A percentile compares a stretch with the other conserved stretches of the same genome.
Evolutionary conservation across 441 rosid genomes (phyloP).

Genomic region (Euphorbia celastroides): DNA sequence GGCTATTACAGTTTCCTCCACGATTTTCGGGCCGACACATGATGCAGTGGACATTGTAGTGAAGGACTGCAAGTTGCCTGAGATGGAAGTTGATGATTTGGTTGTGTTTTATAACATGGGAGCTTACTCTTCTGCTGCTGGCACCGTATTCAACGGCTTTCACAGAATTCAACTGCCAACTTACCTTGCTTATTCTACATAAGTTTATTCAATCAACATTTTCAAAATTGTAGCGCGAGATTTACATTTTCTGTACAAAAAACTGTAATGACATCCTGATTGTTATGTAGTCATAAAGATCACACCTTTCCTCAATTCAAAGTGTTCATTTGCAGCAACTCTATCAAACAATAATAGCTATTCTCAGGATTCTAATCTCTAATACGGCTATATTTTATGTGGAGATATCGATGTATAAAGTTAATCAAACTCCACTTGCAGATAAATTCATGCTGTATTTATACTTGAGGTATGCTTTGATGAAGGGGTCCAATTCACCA

Average conservation of each 20-base stretch:
- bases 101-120: constrained; percentile 19
- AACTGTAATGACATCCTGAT: too few relatives aligned
- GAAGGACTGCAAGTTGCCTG: constrained; percentile 15
- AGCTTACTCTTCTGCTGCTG: constrained; percentile 12
- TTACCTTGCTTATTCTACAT: background rate
- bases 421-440: constrained; percentile 1
- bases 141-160: background rate
- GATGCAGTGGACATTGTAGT: constrained; percentile 9
- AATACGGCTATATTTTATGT: background rate
- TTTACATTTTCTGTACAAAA: too few relatives aligned
- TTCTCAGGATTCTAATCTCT: background rate
- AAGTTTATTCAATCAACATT: background rate
- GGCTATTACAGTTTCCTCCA: constrained; percentile 1
- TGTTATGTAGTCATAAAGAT: too few relatives aligned
- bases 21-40: constrained; percentile 15
- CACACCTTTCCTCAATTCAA: too few relatives aligned
- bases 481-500: constrained; percentile 81
- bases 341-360: too few relatives aligned
- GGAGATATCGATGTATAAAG: too few relatives aligned
- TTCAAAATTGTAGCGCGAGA: too few relatives aligned
- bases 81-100: constrained; percentile 15
- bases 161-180: background rate
- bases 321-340: too few relatives aligned
- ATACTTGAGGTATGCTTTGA: constrained; percentile 83
- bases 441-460: constrained; percentile 53